Conservation (phyloP, 768 basidiomycete genomes). For the Neoboletus magnificus region DNA sequence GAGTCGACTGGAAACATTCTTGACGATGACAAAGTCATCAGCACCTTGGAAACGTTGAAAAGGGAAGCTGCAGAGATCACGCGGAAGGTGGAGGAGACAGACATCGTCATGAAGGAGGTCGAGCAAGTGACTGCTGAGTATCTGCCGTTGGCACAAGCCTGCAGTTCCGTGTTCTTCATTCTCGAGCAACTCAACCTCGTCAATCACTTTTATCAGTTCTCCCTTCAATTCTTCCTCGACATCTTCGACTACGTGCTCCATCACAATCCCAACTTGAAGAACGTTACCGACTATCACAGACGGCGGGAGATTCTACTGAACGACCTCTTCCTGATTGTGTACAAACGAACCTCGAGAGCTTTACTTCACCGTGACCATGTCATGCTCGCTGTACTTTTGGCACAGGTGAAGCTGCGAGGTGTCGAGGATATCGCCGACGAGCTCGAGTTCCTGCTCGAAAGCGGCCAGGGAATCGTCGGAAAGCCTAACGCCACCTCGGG, state of each 20-base stretch:
- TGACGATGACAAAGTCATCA: constrained; percentile 98
- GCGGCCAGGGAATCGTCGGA: constrained; percentile 61
- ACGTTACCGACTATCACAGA: constrained; percentile 64
- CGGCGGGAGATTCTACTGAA: constrained; percentile 80
- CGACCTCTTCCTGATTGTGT: constrained; percentile 87
- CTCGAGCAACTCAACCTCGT: constrained; percentile 90
- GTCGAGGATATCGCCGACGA: constrained; percentile 80
- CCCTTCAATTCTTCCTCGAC: constrained; percentile 94
- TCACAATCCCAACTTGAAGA: constrained; percentile 86
- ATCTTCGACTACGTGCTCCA: constrained; percentile 95
- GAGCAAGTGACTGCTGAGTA: constrained; percentile 96
- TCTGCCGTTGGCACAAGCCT: constrained; percentile 89
- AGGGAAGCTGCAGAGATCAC: constrained; percentile 95
- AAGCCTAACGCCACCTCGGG: constrained; percentile 33
- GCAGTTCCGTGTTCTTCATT: constrained; percentile 96
- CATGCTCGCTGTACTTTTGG: constrained; percentile 85
- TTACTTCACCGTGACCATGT: constrained; percentile 87
- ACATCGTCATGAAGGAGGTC: constrained; percentile 92
- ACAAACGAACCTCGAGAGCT: constrained; percentile 85
- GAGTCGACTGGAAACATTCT: constrained; percentile 96
- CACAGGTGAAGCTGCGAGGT: constrained; percentile 83
- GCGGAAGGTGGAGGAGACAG: constrained; percentile 94
- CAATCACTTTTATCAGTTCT: constrained; percentile 99
- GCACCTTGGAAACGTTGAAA: constrained; percentile 93
- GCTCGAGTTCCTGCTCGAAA: constrained; percentile 89